phyloP scores from a whole-genome alignment of 768 basidiomycete species.

The Omphalotus guepiniiformis region DNA sequence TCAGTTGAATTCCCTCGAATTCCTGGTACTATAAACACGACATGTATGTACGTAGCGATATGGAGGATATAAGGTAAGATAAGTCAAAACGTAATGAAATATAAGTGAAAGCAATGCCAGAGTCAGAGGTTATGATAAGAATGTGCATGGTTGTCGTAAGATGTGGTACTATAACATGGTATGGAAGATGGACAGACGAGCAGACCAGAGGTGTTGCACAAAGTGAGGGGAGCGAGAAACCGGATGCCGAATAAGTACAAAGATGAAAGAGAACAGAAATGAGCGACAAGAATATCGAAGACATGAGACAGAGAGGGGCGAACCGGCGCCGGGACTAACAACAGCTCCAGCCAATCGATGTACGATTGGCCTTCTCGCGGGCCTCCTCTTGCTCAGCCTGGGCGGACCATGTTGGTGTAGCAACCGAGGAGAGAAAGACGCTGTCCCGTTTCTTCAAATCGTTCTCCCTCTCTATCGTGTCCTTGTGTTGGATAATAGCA shows the following conservation, averaged over 20 bases:
- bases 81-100: constrained; percentile 23
- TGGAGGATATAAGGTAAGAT: constrained; percentile 42
- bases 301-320: constrained; percentile 8
- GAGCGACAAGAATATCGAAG: constrained; percentile 17
- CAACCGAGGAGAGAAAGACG: constrained; percentile 63
- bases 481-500: constrained; percentile 75
- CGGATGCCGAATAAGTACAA: constrained; percentile 19
- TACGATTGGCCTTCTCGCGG: constrained; percentile 45
- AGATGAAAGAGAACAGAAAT: constrained; percentile 13
- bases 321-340: constrained; percentile 44
- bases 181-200: constrained; percentile 17
- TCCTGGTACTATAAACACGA: constrained; percentile 23
- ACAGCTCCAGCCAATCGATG: constrained; percentile 60
- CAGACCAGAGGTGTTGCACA: constrained; percentile 13
- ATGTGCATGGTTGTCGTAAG: constrained; percentile 15
- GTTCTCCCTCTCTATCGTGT: constrained; percentile 77
- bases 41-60: constrained; percentile 33
- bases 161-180: constrained; percentile 16
- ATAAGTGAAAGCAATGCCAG: constrained; percentile 19
- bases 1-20: constrained; percentile 1
- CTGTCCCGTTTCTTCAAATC: constrained; percentile 79
- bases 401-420: constrained; percentile 70
- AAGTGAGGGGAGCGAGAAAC: constrained; percentile 7
- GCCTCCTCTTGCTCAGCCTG: constrained; percentile 82
- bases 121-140: constrained; percentile 9